Evolutionary conservation across 1,139 yeast genomes (phyloP), one percentile per base, ranked within the genome.

Genomic region (Suhomyces panamericanus): DNA sequence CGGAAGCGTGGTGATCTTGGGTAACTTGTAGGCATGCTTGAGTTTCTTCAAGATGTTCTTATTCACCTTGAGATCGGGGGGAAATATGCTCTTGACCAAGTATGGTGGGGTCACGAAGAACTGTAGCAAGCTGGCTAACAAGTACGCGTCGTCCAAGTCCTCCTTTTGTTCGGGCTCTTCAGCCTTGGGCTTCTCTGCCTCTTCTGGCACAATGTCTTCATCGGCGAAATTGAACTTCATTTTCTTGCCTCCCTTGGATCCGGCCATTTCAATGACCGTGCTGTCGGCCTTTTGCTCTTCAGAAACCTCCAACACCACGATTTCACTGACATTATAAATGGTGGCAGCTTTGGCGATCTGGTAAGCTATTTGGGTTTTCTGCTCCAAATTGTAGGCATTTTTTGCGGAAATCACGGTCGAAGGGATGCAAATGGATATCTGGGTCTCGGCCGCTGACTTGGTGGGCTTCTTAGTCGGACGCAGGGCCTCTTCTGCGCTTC

Each of bases 51-150:
- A 46, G 15, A 55, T 50, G 42, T 71, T 67, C 47, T 74, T 73
- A 47, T 54, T 58, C 29, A 61, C 59, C 38, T 39, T 42, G 26
- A 38, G 36, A 13, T 35, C 38, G 7, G 51, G 43, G 6, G 50
- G 45, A 65, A 90, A 87, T 9, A 85, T 74, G 1, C 83, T 67
- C 50, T 83, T 81, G 20, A 85, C 77, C 33, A 90, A 71, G 58
- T 90, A 88, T 40, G 91, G 87, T 1, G 97, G 97, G 0, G 97
- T 90, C 13, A 90, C 80, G 57, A 88, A 88, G 59, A 72, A 90
- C 60, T 89, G 96, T 43, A 90, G 69, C 42, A 90, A 70, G 2
- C 85, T 74, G 0, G 95, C 95, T 38, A 88, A 72, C 14, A 83
- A 58, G 58, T 83, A 65, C 0, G 83, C 69, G 39, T 78, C 70